Evolutionary conservation across 1,284 basidiomycete species (phyloP).

Genomic region (Ceratorhiza oryzae-sativae): DNA sequence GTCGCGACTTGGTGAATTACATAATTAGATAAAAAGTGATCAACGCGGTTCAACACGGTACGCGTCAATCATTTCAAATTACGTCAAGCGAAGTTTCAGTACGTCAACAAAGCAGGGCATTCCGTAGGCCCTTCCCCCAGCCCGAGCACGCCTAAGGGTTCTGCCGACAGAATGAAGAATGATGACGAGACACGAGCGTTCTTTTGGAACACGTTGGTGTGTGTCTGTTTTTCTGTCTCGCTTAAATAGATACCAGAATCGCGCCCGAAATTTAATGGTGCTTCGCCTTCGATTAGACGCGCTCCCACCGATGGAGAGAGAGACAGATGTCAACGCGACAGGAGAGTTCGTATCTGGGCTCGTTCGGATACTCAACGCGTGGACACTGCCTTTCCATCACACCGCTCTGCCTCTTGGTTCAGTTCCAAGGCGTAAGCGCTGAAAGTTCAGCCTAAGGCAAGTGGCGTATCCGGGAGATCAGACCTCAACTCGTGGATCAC

Average conservation of each 20-base stretch:
- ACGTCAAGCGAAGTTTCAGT: not conserved
- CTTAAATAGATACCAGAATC: not conserved
- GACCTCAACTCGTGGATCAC: not conserved
- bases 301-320: not conserved
- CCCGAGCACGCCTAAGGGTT: not conserved
- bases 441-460: not conserved
- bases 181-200: not conserved
- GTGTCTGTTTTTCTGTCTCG: not conserved
- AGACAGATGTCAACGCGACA: not conserved
- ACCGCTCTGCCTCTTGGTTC: no score
- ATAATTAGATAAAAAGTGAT: not conserved
- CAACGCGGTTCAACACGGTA: slow-evolving; percentile 14
- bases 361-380: not conserved
- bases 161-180: not conserved
- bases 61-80: slow-evolving; percentile 1
- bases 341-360: not conserved
- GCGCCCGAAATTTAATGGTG: no score
- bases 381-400: no score
- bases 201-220: no score
- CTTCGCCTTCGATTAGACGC: slow-evolving; percentile 5
- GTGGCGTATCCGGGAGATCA: not conserved
- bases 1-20: not conserved
- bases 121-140: not conserved
- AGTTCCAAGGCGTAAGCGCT: not conserved
- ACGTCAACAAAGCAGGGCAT: not conserved